Conservation (phyloP, 2,329 filamentous ascomycete genomes). For the Rhinocladiella mackenziei region DNA sequence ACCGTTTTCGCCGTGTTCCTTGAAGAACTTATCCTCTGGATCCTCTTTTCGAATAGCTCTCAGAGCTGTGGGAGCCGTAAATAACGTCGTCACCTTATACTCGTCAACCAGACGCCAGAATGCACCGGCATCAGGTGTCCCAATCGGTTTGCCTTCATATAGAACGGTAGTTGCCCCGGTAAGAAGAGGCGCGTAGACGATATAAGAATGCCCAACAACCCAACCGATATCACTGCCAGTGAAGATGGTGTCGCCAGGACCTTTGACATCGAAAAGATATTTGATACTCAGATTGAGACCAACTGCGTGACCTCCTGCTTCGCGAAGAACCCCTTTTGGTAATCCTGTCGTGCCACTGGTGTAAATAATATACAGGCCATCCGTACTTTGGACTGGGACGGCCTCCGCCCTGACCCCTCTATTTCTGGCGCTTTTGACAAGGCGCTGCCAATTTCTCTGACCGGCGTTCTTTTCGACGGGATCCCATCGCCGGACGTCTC, state of each 20-base stretch:
- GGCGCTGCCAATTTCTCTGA: constrained; percentile 73
- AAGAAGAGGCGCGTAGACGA: constrained; percentile 81
- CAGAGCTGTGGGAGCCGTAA: constrained; percentile 82
- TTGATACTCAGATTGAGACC: constrained; percentile 76
- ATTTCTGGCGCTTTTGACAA: constrained; percentile 66
- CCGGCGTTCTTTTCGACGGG: constrained; percentile 62
- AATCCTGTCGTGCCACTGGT: constrained; percentile 77
- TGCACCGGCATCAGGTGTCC: constrained; percentile 78
- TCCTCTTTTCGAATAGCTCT: constrained; percentile 85
- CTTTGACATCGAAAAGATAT: constrained; percentile 77
- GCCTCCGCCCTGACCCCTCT: constrained; percentile 66
- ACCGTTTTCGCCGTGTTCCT: constrained; percentile 59
- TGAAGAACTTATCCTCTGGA: constrained; percentile 65
- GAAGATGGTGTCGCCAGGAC: constrained; percentile 77
- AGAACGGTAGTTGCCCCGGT: constrained; percentile 80
- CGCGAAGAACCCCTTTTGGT: constrained; percentile 77
- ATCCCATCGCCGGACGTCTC: constrained; percentile 71
- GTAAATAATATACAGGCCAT: constrained; percentile 86
- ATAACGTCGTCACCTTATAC: constrained; percentile 75
- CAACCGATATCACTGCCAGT: constrained; percentile 85
- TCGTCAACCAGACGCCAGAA: constrained; percentile 87
- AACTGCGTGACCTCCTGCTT: constrained; percentile 82
- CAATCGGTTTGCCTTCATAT: constrained; percentile 91
- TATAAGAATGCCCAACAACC: constrained; percentile 80
- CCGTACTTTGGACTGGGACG: constrained; percentile 72